Conservation (phyloP, 129 eudicot species). For the Ambrosia trifida region DNA sequence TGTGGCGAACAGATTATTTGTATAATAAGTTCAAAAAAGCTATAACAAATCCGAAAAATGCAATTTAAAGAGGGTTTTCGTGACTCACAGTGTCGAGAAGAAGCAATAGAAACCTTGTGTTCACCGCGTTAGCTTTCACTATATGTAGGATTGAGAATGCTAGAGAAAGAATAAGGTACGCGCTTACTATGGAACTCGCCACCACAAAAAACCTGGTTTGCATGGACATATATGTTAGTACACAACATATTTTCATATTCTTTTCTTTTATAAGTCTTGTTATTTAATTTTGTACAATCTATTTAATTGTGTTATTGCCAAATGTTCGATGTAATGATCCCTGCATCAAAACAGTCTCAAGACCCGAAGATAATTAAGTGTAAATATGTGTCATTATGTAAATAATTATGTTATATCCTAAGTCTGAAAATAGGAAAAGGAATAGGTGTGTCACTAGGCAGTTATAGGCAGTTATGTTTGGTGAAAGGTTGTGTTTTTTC, state of each 20-base stretch:
- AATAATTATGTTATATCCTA: too few relatives aligned
- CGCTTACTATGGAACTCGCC: slow-evolving; percentile 68
- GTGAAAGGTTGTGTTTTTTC: too few relatives aligned
- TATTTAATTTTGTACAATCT: not conserved
- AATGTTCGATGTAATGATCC: too few relatives aligned
- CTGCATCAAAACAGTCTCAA: too few relatives aligned
- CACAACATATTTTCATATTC: not conserved
- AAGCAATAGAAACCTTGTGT: slow-evolving; percentile 58
- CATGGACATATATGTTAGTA: slow-evolving; percentile 18
- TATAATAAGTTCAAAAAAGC: too few relatives aligned
- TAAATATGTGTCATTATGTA: too few relatives aligned
- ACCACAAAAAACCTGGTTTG: slow-evolving; percentile 73
- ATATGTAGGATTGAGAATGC: slow-evolving; percentile 74
- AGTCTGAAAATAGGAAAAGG: too few relatives aligned
- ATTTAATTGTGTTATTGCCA: not conserved
- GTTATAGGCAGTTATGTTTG: too few relatives aligned
- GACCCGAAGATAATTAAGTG: too few relatives aligned
- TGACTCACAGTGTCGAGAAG: slow-evolving; percentile 61
- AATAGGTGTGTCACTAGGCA: too few relatives aligned
- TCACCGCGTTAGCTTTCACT: slow-evolving; percentile 45
- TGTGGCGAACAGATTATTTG: too few relatives aligned
- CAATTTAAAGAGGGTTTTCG: not conserved
- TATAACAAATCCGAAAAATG: not conserved
- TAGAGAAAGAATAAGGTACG: slow-evolving; percentile 66
- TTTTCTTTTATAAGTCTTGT: not conserved